Base-by-base conservation (phyloP, 495 filamentous ascomycete species). In the Lophiotrema nucula region DNA sequence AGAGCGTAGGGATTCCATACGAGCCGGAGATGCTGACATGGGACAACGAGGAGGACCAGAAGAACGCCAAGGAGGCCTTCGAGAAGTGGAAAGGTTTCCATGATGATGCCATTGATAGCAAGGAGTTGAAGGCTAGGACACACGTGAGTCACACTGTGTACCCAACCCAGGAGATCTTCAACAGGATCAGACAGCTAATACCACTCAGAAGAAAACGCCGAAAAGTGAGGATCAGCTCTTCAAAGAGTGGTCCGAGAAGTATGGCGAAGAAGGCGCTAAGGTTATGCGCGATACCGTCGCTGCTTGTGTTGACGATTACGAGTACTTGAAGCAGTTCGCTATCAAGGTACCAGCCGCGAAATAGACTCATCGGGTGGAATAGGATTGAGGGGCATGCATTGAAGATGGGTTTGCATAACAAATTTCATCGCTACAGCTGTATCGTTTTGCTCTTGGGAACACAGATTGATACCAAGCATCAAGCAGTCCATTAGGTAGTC, bases 31-130 rank as follows among this genome's bases (percentile, higher is more conserved):
- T 97, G 91, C 77, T 98, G 52, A 74, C 72, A 21, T 98, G 93
- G 93, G 85, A 88, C 37, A 83, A 81, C 26, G 83, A 83, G 59
- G 83, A 83, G 47, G 83, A 85, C 41, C 83, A 92, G 54, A 49
- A 72, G 46, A 66, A 74, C 48, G 91, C 88, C 0, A 76, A 74
- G 49, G 78, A 80, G 50, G 79, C 80, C 18, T 98, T 98, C 74
- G 88, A 89, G 74, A 98, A 98, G 75, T 98, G 93, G 93, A 84
- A 83, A 52, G 93, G 92, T 0, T 98, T 96, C 70, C 93, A 97
- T 67, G 88, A 97, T 47, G 92, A 97, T 77, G 93, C 89, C 16
- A 88, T 97, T 58, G 74, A 86, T 47, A 92, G 87, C 58, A 85
- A 76, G 46, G 83, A 81, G 38, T 71, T 98, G 61, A 85, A 83